These are phyloP conservation scores for Pseudopithomyces chartarum DNA, from an alignment of 2,329 filamentous ascomycete species.

Conservation along the genomic window DNA sequence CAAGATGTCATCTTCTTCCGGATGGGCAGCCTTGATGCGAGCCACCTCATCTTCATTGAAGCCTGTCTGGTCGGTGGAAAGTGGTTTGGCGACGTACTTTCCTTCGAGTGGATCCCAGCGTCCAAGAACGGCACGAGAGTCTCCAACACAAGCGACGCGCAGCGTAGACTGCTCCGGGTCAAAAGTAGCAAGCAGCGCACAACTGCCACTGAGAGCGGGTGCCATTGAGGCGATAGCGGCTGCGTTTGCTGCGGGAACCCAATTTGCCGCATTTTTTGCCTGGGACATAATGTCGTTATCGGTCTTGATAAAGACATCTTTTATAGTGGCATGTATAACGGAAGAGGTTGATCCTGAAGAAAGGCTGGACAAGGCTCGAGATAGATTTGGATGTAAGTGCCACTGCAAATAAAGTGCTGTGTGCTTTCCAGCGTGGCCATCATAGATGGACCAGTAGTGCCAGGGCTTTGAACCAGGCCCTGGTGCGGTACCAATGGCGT, in stretches of 20 bases:
- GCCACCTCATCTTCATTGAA: conserved; percentile 63
- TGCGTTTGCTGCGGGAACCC: conserved; percentile 41
- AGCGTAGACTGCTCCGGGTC: conserved; percentile 60
- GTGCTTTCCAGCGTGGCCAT: conserved; percentile 56
- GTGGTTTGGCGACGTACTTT: conserved; percentile 57
- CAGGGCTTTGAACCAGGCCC: conserved; percentile 35
- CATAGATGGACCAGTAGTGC: conserved; percentile 53
- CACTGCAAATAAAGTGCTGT: conserved; percentile 49
- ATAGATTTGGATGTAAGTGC: conserved; percentile 52
- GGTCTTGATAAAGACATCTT: conserved; percentile 60
- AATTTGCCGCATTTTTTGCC: conserved; percentile 46
- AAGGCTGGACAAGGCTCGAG: conserved; percentile 41
- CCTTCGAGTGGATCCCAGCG: conserved; percentile 49
- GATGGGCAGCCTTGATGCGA: conserved; percentile 63
- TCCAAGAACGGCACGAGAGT: conserved; percentile 70
- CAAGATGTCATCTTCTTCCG: conserved; percentile 64
- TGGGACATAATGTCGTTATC: conserved; percentile 60
- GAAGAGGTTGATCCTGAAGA: conserved; percentile 46
- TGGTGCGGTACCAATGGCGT: conserved; percentile 31
- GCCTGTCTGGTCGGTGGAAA: conserved; percentile 71
- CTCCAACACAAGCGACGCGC: conserved; percentile 69
- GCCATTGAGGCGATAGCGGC: conserved; percentile 36
- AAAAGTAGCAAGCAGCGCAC: conserved; percentile 67
- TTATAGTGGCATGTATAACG: conserved; percentile 60
- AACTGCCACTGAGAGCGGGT: conserved; percentile 60